Percentiles rank a stretch among this genome's conserved stretches.
phyloP scores from a whole-genome alignment of 305 asterid species.

The Solanum hybrid region DNA sequence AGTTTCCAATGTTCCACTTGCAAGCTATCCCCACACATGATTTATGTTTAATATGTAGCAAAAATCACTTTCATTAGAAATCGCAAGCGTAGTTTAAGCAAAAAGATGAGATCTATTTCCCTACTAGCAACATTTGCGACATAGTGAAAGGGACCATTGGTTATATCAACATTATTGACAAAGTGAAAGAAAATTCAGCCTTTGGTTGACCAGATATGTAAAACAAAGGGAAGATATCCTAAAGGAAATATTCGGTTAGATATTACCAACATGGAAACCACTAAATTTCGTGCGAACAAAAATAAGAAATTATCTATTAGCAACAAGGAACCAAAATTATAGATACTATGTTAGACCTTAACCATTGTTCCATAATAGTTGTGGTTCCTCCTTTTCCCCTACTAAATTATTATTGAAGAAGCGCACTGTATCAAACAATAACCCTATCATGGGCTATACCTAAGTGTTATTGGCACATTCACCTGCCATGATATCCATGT shows the following conservation, averaged over 20 bases:
- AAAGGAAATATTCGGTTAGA: background rate
- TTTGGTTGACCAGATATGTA: background rate
- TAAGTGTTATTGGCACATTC: background rate
- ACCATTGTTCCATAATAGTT: background rate
- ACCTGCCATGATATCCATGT: background rate
- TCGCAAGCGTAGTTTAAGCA: no score
- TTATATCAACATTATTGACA: background rate
- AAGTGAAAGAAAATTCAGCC: background rate
- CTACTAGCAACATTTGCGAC: background rate
- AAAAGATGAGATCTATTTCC: background rate
- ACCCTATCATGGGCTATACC: background rate
- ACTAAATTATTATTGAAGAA: background rate
- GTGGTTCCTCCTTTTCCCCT: background rate
- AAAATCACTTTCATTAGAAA: background rate
- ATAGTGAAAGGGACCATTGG: background rate
- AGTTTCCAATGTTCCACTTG: background rate
- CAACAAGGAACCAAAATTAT: background rate
- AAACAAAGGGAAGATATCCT: background rate
- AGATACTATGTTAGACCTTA: background rate
- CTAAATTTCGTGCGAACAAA: background rate
- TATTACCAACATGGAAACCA: background rate
- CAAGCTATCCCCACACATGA: background rate
- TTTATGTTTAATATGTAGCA: background rate
- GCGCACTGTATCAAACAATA: background rate
- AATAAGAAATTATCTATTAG: background rate